Base-by-base conservation (phyloP, 495 filamentous ascomycete species). In the Talaromyces liani region DNA sequence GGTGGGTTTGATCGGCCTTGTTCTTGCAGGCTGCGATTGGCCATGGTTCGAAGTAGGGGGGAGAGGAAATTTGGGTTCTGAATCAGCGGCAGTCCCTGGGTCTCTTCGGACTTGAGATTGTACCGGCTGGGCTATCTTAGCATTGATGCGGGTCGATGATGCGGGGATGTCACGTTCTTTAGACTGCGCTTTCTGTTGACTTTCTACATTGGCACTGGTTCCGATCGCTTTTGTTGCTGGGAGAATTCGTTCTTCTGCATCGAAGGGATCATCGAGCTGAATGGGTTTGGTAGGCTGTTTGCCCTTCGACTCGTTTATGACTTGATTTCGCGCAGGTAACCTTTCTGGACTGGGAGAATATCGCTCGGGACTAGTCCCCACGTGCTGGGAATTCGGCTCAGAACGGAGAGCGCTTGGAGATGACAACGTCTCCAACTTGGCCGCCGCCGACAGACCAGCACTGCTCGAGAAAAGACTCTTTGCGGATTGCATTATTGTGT, bases 401-500 rank as follows among this genome's bases (percentile, higher is more conserved):
- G 71, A 31, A 58, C 68, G 63, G 24, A 68, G 70, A 31, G 72
- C 68, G n/a, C 73, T 72, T 36, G 77, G 74, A 14, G 76, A 77
- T 5, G 82, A 84, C 18, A 80, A 69, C 12, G 77, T 75, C 63
- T 88, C 85, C 56, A 88, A 74, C 69, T 89, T 92, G 7, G 88
- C 87, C 62, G 92, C 88, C 24, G 89, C 90, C 68, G 88, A 91
- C 56, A 89, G 79, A 55, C 87, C 85, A 25, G 90, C 91, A 68
- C 89, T 91, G 63, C 86, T 93, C 16, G 88, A 88, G 64, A 96
- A 88, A 51, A 95, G 81, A 18, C 87, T 90, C 70, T 89, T 92
- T 14, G 92, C 92, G 39, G 88, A 89, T 71, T 91, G 91, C 65
- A 97, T 79, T 60, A 95, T 91, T 8, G 92, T 94, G 47, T 91